Evolutionary conservation across 345 rosid genomes (phyloP).

Genomic region (Psidium friedrichsthalianum): DNA sequence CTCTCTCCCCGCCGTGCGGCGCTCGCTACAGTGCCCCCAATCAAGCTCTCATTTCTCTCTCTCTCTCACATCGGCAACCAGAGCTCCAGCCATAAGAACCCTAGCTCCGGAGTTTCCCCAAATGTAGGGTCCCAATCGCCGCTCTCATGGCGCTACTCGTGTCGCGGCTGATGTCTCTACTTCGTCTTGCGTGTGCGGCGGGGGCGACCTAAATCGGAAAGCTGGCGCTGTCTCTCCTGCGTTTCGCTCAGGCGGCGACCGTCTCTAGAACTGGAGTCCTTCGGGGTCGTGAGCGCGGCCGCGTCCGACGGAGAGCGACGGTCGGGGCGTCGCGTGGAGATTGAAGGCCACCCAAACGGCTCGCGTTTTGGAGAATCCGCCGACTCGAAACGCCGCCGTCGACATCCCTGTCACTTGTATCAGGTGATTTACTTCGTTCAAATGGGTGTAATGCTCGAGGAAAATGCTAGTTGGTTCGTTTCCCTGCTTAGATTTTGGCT

Average conservation of each 20-base stretch:
- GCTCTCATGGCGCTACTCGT: not conserved
- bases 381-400: constrained; percentile 1
- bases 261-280: not conserved
- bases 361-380: constrained; percentile 5
- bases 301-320: not conserved
- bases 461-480: not conserved
- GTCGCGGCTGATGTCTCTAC: not conserved
- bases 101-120: not conserved
- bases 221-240: not conserved
- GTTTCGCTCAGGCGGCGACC: not conserved
- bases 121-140: not conserved
- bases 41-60: too few species aligned
- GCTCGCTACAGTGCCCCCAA: not conserved
- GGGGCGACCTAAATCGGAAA: not conserved
- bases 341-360: not conserved
- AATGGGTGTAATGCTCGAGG: not conserved
- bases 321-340: not conserved
- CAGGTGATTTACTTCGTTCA: not conserved
- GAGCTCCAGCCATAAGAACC: not conserved
- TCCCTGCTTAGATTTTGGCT: not conserved
- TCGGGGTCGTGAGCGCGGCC: not conserved
- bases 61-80: too few species aligned
- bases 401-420: constrained; percentile 9
- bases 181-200: not conserved
- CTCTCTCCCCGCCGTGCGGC: not conserved